These are phyloP conservation scores for Quercus aquifolioides DNA, from an alignment of 306 rosid genomes.

Conservation along the genomic window DNA sequence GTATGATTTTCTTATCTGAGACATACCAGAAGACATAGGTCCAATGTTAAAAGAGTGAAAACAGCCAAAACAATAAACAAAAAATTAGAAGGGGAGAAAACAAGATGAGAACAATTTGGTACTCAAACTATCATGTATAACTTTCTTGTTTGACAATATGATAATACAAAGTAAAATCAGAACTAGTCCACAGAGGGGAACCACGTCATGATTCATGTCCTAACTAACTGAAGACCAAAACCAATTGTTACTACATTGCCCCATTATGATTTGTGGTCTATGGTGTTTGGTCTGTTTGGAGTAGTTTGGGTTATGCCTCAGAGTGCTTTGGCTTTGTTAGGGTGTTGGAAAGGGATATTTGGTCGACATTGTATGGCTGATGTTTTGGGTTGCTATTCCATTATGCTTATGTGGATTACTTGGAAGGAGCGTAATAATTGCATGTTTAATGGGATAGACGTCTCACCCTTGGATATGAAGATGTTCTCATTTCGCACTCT, in stretches of 20 bases:
- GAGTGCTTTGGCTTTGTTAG: too few relatives aligned
- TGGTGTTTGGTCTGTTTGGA: too few relatives aligned
- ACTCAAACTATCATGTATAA: neutral
- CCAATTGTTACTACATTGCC: neutral
- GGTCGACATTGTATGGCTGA: too few relatives aligned
- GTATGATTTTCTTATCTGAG: slow-evolving; percentile 69
- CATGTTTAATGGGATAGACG: too few relatives aligned
- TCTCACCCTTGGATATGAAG: too few relatives aligned
- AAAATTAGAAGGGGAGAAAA: neutral
- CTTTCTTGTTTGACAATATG: neutral
- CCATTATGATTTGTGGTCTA: too few relatives aligned
- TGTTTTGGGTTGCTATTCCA: too few relatives aligned
- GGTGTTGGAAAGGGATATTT: too few relatives aligned
- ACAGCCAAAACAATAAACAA: neutral
- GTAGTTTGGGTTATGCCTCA: too few relatives aligned
- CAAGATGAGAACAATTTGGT: neutral
- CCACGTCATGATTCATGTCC: neutral
- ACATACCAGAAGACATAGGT: slow-evolving; percentile 16
- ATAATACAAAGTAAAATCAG: neutral
- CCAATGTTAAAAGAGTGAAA: slow-evolving; percentile 4
- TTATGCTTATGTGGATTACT: too few relatives aligned
- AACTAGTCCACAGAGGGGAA: neutral
- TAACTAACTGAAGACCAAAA: neutral
- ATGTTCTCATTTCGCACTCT: too few relatives aligned
- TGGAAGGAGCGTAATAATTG: too few relatives aligned